Conservation (phyloP, 768 basidiomycete genomes). For the Lepiota subincarnata region DNA sequence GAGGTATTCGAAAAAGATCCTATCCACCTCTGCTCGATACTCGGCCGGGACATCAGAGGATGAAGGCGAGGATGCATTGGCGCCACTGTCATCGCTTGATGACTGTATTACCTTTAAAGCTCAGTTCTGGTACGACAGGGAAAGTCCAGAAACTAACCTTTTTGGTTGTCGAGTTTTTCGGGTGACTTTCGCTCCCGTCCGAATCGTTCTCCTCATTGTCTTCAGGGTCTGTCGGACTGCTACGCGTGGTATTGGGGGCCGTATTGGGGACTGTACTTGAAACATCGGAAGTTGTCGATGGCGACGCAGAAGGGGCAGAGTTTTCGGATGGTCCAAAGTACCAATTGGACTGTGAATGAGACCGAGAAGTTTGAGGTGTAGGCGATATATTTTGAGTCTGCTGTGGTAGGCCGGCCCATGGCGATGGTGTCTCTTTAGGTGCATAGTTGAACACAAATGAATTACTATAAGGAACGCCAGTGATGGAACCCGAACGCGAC, state of each 20-base stretch:
- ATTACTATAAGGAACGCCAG: constrained; percentile 35
- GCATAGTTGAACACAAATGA: constrained; percentile 29
- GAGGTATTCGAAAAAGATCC: constrained; percentile 87
- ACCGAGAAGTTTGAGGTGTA: constrained; percentile 8
- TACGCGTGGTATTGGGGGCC: constrained; percentile 28
- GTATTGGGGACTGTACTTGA: constrained; percentile 17
- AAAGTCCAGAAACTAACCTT: neutral
- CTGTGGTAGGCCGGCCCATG: constrained; percentile 19
- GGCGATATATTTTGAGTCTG: constrained; percentile 6
- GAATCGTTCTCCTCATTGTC: constrained; percentile 43
- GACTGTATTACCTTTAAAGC: constrained; percentile 15
- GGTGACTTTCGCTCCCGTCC: constrained; percentile 21
- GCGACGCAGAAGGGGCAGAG: constrained; percentile 20
- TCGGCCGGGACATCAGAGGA: constrained; percentile 71
- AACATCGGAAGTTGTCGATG: constrained; percentile 25
- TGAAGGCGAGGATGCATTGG: constrained; percentile 20
- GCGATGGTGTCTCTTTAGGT: constrained; percentile 24
- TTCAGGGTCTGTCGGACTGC: constrained; percentile 45
- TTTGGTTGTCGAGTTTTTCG: constrained; percentile 11
- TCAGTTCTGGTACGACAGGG: neutral
- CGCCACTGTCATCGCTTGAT: constrained; percentile 24
- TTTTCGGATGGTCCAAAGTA: constrained; percentile 19
- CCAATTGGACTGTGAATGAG: constrained; percentile 14
- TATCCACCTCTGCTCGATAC: constrained; percentile 78
- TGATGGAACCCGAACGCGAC: constrained; percentile 56